A percentile compares a stretch with the other conserved stretches of the same genome.
Conservation (phyloP, 441 rosid species). For the Arabidopsis lyrata region DNA sequence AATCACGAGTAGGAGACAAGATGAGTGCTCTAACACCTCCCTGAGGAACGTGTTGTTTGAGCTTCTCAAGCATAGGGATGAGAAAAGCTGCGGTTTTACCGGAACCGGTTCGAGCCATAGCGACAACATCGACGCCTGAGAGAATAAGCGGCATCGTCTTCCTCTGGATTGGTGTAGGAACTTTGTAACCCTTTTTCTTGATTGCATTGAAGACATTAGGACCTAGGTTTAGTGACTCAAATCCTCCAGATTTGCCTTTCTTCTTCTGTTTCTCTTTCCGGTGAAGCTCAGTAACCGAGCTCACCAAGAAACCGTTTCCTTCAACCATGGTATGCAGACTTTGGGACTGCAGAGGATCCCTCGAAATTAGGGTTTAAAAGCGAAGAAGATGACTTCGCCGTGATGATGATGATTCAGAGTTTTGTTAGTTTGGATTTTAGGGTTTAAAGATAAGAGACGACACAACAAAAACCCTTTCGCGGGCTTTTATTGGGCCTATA, state of each 20-base stretch:
- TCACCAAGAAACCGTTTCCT: slow-evolving; percentile 49
- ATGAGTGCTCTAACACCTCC: slow-evolving; percentile 86
- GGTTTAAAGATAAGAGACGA: slow-evolving; percentile 32
- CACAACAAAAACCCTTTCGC: neutral
- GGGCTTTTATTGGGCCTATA: slow-evolving; percentile 9
- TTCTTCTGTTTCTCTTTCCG: slow-evolving; percentile 70
- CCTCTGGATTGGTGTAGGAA: slow-evolving; percentile 96
- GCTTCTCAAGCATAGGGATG: slow-evolving; percentile 88
- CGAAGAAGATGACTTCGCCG: slow-evolving; percentile 27
- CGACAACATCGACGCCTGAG: slow-evolving; percentile 87
- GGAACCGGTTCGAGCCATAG: slow-evolving; percentile 98
- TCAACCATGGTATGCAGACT: slow-evolving; percentile 32
- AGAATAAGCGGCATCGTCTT: slow-evolving; percentile 96
- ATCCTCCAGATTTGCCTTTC: slow-evolving; percentile 95
- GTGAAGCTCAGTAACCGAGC: slow-evolving; percentile 84
- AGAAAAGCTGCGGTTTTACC: slow-evolving; percentile 97
- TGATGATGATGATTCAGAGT: slow-evolving; percentile 11
- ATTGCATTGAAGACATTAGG: slow-evolving; percentile 73
- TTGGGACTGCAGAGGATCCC: slow-evolving; percentile 14
- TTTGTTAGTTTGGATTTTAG: neutral
- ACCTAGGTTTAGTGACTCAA: slow-evolving; percentile 85
- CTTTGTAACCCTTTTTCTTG: slow-evolving; percentile 88
- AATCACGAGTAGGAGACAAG: slow-evolving; percentile 89
- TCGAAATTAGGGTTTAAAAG: slow-evolving; percentile 10
- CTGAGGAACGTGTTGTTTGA: slow-evolving; percentile 77